These are phyloP conservation scores for Circinella umbellata DNA, from an alignment of 371 early-diverging fungal species.

Conservation along the genomic window DNA sequence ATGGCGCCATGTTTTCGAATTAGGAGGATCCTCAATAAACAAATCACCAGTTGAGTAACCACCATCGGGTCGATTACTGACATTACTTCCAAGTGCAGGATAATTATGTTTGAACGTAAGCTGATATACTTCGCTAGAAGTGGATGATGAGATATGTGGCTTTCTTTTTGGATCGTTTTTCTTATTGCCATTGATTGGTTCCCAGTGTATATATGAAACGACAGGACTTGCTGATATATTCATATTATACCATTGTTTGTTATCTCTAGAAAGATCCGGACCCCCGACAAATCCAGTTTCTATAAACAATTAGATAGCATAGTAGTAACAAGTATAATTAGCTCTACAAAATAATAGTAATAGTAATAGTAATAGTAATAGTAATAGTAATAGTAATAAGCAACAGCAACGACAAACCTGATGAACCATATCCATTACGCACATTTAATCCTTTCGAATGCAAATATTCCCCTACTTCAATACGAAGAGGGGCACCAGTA, in stretches of 20 bases:
- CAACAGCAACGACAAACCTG: not conserved
- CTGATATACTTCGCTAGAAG: not conserved
- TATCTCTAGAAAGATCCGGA: not conserved
- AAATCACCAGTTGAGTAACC: constrained; percentile 36
- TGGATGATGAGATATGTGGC: not conserved
- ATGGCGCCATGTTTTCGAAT: constrained; percentile 22
- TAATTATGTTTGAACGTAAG: constrained; percentile 8
- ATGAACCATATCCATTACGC: constrained; percentile 13
- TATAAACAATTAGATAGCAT: not conserved
- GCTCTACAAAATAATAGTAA: not conserved
- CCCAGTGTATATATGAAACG: not conserved
- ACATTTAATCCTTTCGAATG: constrained; percentile 12
- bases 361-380: not conserved
- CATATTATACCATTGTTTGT: constrained; percentile 11
- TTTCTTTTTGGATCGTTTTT: not conserved
- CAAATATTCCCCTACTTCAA: constrained; percentile 6
- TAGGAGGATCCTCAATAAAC: constrained; percentile 15
- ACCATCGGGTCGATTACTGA: constrained; percentile 31
- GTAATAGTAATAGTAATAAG: not conserved
- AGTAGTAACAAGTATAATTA: not conserved
- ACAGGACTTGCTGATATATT: not conserved
- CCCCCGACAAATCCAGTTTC: not conserved
- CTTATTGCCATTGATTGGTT: constrained; percentile 5
- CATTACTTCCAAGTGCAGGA: constrained; percentile 19
- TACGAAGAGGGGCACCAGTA: constrained; percentile 9